Evolutionary conservation across 352 stramenopile genomes (phyloP).

Genomic region (Lagenidium giganteum): DNA sequence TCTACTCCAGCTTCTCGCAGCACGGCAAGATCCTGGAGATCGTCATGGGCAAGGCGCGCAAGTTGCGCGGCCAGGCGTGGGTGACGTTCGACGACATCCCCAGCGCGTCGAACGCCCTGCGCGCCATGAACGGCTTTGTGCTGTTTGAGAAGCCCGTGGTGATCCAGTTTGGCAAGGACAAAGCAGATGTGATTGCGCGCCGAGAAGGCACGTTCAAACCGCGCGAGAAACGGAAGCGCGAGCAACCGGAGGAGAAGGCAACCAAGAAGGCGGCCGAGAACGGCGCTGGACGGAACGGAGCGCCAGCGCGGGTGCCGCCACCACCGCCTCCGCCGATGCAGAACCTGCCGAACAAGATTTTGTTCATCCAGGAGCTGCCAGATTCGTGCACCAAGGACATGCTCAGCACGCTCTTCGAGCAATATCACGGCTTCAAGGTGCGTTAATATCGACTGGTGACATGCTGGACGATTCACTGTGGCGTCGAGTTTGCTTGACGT

Average conservation of each 20-base stretch:
- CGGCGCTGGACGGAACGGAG: conserved; percentile 19
- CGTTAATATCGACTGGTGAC: conserved; percentile 12
- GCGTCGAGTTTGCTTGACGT: no score
- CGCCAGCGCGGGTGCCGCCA: conserved; percentile 20
- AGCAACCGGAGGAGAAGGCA: conserved; percentile 29
- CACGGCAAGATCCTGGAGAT: conserved; percentile 93
- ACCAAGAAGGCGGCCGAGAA: conserved; percentile 26
- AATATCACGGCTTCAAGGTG: conserved; percentile 95
- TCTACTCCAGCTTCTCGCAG: conserved; percentile 89
- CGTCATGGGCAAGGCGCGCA: conserved; percentile 76
- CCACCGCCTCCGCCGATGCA: conserved; percentile 35
- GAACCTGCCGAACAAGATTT: conserved; percentile 86
- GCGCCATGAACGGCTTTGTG: conserved; percentile 80
- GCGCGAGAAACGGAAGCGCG: conserved; percentile 78
- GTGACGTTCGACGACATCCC: conserved; percentile 89
- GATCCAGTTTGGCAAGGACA: conserved; percentile 81
- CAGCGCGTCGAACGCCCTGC: conserved; percentile 85
- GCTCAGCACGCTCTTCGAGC: conserved; percentile 95
- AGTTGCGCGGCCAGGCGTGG: conserved; percentile 88
- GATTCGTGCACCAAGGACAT: conserved; percentile 95
- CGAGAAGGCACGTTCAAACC: conserved; percentile 71
- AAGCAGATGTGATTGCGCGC: conserved; percentile 72
- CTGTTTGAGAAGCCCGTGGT: conserved; percentile 88
- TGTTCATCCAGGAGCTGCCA: conserved; percentile 92
- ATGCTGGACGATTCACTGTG: no score